Evolutionary conservation across 129 eudicot genomes (phyloP).

Genomic region (Chrysanthemum lavandulifolium): DNA sequence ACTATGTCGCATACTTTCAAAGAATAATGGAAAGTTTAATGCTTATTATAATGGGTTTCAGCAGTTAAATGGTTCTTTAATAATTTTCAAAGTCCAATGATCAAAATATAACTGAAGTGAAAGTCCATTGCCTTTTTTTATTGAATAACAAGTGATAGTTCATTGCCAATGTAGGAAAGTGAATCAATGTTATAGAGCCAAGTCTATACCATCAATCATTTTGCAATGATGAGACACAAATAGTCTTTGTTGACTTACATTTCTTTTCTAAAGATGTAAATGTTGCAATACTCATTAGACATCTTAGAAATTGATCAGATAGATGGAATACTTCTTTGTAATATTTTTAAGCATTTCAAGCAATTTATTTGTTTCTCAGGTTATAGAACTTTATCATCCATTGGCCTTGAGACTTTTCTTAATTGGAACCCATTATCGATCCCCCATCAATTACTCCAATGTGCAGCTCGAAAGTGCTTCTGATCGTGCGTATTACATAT

Average conservation of each 20-base stretch:
- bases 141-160: neutral
- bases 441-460: slow-evolving; percentile 91
- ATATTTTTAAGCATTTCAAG: too few species aligned
- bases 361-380: slow-evolving; percentile 42
- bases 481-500: slow-evolving; percentile 83
- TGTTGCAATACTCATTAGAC: neutral
- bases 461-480: slow-evolving; percentile 85
- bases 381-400: slow-evolving; percentile 88
- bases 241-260: neutral
- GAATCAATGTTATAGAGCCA: neutral
- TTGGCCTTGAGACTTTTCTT: slow-evolving; percentile 89
- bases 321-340: too few species aligned
- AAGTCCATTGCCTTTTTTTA: neutral
- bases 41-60: neutral
- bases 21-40: neutral
- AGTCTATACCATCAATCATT: neutral
- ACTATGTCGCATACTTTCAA: neutral
- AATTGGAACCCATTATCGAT: slow-evolving; percentile 88
- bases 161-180: neutral
- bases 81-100: neutral
- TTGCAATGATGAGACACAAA: neutral
- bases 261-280: neutral
- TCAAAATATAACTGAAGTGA: neutral
- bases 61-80: neutral
- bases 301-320: neutral